Conservation (phyloP, 371 early-diverging fungal genomes). For the Amoeboaphelidium protococcarum region DNA sequence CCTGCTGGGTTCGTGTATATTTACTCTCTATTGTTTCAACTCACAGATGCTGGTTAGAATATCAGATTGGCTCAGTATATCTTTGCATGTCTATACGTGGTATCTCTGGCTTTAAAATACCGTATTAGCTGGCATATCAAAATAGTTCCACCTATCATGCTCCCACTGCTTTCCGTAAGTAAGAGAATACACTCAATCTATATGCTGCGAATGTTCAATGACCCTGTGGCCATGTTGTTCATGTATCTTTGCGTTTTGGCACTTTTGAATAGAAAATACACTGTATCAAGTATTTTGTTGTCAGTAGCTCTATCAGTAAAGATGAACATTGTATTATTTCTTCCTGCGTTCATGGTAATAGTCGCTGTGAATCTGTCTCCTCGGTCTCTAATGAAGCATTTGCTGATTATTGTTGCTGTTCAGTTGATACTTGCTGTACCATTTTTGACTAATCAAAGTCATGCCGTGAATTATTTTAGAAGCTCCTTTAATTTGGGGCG, state of each 20-base stretch:
- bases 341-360: conserved; percentile 50
- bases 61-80: conserved; percentile 45
- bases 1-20: conserved; percentile 80
- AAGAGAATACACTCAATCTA: conserved; percentile 70
- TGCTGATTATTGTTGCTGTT: conserved; percentile 17
- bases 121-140: not conserved
- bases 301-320: conserved; percentile 56
- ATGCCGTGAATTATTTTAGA: conserved; percentile 31
- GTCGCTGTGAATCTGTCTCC: conserved; percentile 28
- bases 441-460: conserved; percentile 21
- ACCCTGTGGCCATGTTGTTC: conserved; percentile 57
- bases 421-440: conserved; percentile 43
- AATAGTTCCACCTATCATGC: conserved; percentile 24
- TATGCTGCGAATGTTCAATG: conserved; percentile 68
- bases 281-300: conserved; percentile 24
- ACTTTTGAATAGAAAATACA: conserved; percentile 23
- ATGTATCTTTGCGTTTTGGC: conserved; percentile 30
- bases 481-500: conserved; percentile 64
- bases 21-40: conserved; percentile 32
- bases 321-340: conserved; percentile 71
- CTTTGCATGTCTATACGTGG: conserved; percentile 42
- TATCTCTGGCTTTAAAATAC: conserved; percentile 30
- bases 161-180: conserved; percentile 33
- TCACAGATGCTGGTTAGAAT: conserved; percentile 35
- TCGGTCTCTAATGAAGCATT: conserved; percentile 22